phyloP scores from a whole-genome alignment of 1,284 basidiomycete genomes.

The Wallemia ichthyophaga region DNA sequence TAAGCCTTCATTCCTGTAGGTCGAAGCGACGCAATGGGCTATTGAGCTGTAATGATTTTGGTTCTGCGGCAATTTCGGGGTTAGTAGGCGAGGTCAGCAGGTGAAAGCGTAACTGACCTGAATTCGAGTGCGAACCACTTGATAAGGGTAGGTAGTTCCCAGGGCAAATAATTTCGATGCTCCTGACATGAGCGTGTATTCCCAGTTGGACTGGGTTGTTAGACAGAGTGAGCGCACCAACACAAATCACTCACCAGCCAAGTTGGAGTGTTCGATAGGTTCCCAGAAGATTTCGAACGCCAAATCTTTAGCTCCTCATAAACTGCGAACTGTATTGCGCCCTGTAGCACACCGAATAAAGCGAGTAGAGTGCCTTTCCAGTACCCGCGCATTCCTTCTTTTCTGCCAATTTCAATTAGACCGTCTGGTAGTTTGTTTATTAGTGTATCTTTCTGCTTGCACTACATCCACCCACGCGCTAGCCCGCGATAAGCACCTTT shows the following conservation, averaged over 20 bases:
- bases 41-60: conserved; percentile 40
- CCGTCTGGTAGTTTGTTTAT: conserved; percentile 27
- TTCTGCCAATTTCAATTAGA: conserved; percentile 30
- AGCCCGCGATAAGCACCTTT: conserved; percentile 44
- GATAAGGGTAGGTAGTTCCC: conserved; percentile 74
- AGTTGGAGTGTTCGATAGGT: conserved; percentile 22
- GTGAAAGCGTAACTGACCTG: conserved; percentile 27
- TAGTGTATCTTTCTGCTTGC: conserved; percentile 1
- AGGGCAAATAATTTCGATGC: conserved; percentile 66
- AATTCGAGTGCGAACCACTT: conserved; percentile 77
- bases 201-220: conserved; percentile 39
- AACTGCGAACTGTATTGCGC: conserved; percentile 80
- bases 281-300: conserved; percentile 45
- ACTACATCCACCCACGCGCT: conserved; percentile 27
- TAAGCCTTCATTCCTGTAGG: conserved; percentile 49
- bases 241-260: conserved; percentile 34
- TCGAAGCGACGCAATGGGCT: conserved; percentile 40
- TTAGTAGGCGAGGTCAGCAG: not conserved
- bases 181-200: conserved; percentile 80
- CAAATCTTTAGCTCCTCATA: conserved; percentile 88
- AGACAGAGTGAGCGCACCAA: conserved; percentile 51
- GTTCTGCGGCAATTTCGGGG: conserved; percentile 2
- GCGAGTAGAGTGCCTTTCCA: conserved; percentile 71
- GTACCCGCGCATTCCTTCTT: conserved; percentile 50
- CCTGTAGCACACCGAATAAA: conserved; percentile 76